Conservation (phyloP, 345 rosid genomes). For the Salix brachista region DNA sequence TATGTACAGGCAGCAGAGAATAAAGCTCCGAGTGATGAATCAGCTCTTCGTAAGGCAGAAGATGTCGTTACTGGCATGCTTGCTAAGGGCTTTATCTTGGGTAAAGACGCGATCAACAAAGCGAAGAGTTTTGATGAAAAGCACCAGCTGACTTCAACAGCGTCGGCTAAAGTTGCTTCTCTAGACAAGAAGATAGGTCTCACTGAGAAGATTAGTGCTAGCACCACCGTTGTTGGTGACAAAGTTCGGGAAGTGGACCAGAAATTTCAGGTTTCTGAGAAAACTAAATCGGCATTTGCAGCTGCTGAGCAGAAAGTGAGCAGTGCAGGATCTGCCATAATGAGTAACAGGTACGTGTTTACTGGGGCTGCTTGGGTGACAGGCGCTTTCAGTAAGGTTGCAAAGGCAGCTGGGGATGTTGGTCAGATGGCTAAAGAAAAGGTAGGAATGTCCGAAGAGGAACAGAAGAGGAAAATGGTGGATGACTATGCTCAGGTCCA, state of each 20-base stretch:
- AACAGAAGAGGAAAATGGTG: constrained; percentile 75
- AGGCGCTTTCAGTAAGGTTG: constrained; percentile 76
- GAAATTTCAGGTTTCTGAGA: constrained; percentile 92
- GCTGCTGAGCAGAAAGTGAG: constrained; percentile 85
- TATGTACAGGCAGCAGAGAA: constrained; percentile 43
- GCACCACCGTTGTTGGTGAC: constrained; percentile 67
- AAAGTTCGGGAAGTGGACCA: constrained; percentile 91
- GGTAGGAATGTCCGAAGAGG: constrained; percentile 68
- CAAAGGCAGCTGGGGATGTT: constrained; percentile 92
- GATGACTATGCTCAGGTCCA: constrained; percentile 83
- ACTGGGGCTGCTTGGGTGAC: constrained; percentile 81
- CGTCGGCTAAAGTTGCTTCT: constrained; percentile 81
- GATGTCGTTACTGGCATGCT: constrained; percentile 88
- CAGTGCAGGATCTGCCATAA: constrained; percentile 82
- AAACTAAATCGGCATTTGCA: constrained; percentile 82
- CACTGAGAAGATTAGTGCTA: constrained; percentile 73
- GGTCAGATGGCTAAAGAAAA: constrained; percentile 95
- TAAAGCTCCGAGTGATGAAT: constrained; percentile 52
- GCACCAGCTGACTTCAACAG: constrained; percentile 82
- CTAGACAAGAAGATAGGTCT: constrained; percentile 79
- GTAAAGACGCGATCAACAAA: constrained; percentile 85
- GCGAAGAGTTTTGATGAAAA: constrained; percentile 85
- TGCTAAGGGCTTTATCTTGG: constrained; percentile 83
- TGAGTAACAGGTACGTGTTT: constrained; percentile 83
- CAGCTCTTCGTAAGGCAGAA: constrained; percentile 78